Base-by-base conservation (phyloP, 345 rosid species). In the Erysimum cheiranthoides region DNA sequence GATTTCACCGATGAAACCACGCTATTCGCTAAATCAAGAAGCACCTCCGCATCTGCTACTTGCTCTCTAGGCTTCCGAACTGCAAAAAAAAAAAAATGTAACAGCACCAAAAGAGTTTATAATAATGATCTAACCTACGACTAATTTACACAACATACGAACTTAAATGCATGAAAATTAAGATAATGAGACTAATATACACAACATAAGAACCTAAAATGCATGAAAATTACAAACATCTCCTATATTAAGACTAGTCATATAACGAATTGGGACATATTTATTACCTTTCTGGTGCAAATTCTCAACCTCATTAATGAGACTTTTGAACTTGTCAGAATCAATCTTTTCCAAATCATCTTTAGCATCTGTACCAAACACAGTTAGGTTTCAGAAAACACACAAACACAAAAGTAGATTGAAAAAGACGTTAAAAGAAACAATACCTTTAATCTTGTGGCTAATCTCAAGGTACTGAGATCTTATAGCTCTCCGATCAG, bases 61-160 rank as follows among this genome's bases (percentile, higher is more conserved):
- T 90, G 94, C 74, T 93, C 98, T 80, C 96, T 85, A 3, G 97
- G 96, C 79, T 83, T 91, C 36, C 74, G 84, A 58, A 93, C 98
- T 91, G 85, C 61, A 32, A 71, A 65, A 60, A 11, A 17, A n/a
- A n/a, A n/a, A 10, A 6, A 11, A 27, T 31, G 12, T n/a, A 45
- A 71, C 35, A 59, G 3, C 49, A 31, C 25, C 58, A 47, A 14
- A 71, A 34, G 6, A 6, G 17, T 1, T 18, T 51, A 49, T n/a
- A 32, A 17, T 36, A n/a, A 5, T 14, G 2, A 66, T 12, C 34
- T 43, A 39, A n/a, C 13, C 25, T 21, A 21, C 25, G 25, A 21
- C 25, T 21, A 21, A 21, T 21, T 6, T 25, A 39, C 36, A 60
- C 65, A 18, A 60, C 45, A 17, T 13, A 34, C n/a, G 43, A 58